Evolutionary conservation across 768 basidiomycete species (phyloP).

Genomic region (Russula dissimulans): DNA sequence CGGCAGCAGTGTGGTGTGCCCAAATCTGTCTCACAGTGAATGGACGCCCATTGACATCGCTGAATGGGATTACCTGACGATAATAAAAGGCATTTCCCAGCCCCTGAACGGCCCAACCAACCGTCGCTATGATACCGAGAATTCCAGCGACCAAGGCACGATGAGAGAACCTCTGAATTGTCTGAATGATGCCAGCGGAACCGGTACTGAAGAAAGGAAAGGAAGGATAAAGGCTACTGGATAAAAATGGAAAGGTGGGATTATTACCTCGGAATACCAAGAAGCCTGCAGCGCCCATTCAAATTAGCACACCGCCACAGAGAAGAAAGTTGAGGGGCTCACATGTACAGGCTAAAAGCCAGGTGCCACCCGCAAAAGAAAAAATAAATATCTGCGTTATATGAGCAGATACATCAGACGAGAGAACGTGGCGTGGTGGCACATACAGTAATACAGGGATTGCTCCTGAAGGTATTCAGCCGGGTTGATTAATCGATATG

Average conservation of each 20-base stretch:
- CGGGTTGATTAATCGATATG: not conserved
- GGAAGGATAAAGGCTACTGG: not conserved
- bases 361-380: conserved; percentile 95
- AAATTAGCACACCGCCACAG: conserved; percentile 20
- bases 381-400: conserved; percentile 80
- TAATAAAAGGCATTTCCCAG: conserved; percentile 74
- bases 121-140: conserved; percentile 69
- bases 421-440: conserved; percentile 17
- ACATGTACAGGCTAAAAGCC: conserved; percentile 89
- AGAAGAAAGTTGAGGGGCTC: conserved; percentile 23
- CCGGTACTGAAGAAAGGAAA: conserved; percentile 58
- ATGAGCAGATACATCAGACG: conserved; percentile 11
- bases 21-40: conserved; percentile 47
- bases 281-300: conserved; percentile 49
- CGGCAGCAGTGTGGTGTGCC: conserved; percentile 68
- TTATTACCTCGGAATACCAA: conserved; percentile 78
- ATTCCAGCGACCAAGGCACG: conserved; percentile 73
- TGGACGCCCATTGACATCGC: conserved; percentile 7
- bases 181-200: conserved; percentile 91
- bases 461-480: conserved; percentile 57
- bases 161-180: conserved; percentile 66
- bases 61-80: conserved; percentile 46
- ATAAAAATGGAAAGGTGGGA: not conserved
- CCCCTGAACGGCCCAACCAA: conserved; percentile 85
- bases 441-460: conserved; percentile 85